phyloP scores from a whole-genome alignment of 495 filamentous ascomycete species.

The Pseudoneurospora amorphoporcata region DNA sequence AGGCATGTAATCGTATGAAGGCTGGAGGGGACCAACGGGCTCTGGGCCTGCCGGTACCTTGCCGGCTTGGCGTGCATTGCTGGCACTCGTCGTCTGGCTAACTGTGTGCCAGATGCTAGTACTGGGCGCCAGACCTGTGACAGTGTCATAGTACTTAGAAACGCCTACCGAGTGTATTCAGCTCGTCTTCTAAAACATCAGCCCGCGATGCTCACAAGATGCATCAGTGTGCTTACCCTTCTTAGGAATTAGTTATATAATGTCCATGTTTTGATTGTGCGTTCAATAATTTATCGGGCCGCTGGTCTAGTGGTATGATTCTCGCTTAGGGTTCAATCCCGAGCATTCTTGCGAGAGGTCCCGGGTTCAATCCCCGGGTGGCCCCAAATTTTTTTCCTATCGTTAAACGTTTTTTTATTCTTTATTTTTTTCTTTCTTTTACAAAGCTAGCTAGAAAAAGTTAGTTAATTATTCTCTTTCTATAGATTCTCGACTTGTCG shows the following conservation, averaged over 20 bases:
- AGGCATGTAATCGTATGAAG: no score
- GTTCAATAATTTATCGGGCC: background rate
- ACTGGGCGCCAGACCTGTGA: no score
- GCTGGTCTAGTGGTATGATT: background rate
- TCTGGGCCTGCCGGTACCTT: no score
- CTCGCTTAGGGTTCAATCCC: background rate
- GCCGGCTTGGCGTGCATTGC: no score
- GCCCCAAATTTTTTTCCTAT: background rate
- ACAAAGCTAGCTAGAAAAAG: no score
- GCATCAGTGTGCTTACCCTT: background rate
- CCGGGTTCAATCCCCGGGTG: background rate
- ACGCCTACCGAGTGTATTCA: background rate
- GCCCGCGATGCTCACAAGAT: background rate
- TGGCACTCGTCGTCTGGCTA: no score
- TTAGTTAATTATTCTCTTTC: no score
- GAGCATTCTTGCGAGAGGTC: background rate
- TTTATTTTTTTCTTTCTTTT: background rate
- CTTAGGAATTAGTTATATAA: background rate
- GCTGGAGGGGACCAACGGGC: no score
- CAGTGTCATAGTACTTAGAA: background rate
- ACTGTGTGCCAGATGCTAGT: no score
- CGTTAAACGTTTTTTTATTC: background rate
- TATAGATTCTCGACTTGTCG: no score
- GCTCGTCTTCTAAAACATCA: background rate
- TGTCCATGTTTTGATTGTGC: fast-evolving